Conservation (phyloP, 495 filamentous ascomycete species). For the Trichoderma orchidacearum region DNA sequence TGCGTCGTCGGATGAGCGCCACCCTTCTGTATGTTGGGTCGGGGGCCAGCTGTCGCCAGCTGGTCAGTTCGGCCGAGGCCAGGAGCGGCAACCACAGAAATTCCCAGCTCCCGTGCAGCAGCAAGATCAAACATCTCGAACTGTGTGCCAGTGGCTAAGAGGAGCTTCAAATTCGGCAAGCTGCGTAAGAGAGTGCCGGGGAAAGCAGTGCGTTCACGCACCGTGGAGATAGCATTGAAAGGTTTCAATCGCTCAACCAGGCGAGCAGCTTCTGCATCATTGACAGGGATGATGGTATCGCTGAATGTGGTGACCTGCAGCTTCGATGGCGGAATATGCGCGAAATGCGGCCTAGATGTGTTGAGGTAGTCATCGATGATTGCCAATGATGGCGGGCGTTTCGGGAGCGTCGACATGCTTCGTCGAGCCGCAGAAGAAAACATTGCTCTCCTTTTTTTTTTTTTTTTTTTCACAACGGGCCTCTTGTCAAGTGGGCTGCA, state of each 20-base stretch:
- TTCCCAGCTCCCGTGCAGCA: constrained; percentile 35
- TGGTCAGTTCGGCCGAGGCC: constrained; percentile 15
- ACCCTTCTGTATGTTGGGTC: not conserved
- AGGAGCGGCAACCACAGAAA: constrained; percentile 43
- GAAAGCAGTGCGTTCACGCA: constrained; percentile 58
- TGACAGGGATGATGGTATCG: constrained; percentile 51
- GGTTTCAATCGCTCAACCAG: constrained; percentile 52
- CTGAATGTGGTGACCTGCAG: constrained; percentile 45
- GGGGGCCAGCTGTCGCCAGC: not conserved
- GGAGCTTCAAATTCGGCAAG: constrained; percentile 51
- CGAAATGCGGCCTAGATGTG: constrained; percentile 9
- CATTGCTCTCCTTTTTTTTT: not conserved
- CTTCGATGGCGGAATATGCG: constrained; percentile 2
- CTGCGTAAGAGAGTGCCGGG: constrained; percentile 33
- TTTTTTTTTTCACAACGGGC: no score
- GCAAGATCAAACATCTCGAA: constrained; percentile 46
- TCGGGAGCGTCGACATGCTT: not conserved
- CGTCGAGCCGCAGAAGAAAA: not conserved
- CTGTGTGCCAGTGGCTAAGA: constrained; percentile 47
- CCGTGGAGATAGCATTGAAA: constrained; percentile 53
- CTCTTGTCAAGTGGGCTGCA: not conserved
- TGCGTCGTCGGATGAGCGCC: constrained; percentile 33
- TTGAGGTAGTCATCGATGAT: constrained; percentile 11
- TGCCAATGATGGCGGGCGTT: constrained; percentile 6
- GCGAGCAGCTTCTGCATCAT: constrained; percentile 39